A percentile compares a stretch with the other conserved stretches of the same genome.
Conservation (phyloP, 345 rosid genomes). For the Excoecaria agallocha region DNA sequence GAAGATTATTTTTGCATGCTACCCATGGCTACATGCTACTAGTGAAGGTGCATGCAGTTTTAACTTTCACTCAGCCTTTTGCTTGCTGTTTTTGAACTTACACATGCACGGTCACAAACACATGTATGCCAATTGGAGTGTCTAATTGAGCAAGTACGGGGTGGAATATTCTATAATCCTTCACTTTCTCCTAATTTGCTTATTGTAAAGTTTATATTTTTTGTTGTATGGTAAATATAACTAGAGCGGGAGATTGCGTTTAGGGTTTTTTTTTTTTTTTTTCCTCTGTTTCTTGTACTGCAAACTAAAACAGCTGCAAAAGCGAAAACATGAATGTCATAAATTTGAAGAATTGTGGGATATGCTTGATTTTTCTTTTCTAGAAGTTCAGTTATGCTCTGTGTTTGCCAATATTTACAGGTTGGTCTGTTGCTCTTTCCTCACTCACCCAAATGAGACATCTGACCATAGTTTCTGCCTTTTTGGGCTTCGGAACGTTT, state of each 20-base stretch:
- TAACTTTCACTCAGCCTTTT: conserved; percentile 11
- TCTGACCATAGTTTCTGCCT: not conserved
- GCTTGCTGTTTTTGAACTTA: conserved; percentile 5
- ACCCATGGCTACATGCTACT: conserved; percentile 93
- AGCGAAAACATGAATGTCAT: conserved; percentile 7
- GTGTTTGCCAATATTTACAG: not conserved
- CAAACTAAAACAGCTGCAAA: not conserved
- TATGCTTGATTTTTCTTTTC: not conserved
- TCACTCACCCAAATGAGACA: not conserved
- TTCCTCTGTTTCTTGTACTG: not conserved
- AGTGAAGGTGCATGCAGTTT: conserved; percentile 65
- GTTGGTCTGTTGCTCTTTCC: not conserved
- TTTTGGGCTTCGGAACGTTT: conserved; percentile 1
- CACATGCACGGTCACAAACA: too few species aligned
- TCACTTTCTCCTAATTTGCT: not conserved
- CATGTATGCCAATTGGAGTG: not conserved
- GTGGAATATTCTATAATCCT: not conserved
- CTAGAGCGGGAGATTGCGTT: not conserved
- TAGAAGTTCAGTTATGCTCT: not conserved
- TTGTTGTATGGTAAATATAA: not conserved
- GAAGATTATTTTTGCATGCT: conserved; percentile 72
- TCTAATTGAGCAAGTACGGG: conserved; percentile 3
- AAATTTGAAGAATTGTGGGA: not conserved
- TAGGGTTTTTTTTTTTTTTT: not conserved
- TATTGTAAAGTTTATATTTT: not conserved